Percentiles rank a stretch among this genome's conserved stretches.
Evolutionary conservation across 1,284 basidiomycete genomes (phyloP).

Genomic region (Amylostereum areolatum): DNA sequence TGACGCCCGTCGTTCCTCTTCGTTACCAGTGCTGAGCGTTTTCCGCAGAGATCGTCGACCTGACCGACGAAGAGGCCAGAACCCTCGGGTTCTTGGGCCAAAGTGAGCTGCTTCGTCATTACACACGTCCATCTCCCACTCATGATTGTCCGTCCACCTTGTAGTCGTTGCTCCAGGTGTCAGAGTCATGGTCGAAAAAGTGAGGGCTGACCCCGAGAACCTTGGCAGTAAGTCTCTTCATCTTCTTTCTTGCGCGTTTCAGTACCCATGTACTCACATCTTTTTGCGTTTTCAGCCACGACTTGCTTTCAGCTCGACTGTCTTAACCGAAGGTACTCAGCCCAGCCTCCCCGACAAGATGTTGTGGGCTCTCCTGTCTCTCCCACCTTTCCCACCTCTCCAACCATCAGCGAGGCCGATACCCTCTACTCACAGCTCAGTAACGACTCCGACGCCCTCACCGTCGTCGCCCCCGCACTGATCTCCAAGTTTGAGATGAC

Average conservation of each 20-base stretch:
- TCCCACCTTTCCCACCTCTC: constrained; percentile 15
- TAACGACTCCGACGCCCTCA: constrained; percentile 13
- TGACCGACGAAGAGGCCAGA: constrained; percentile 24
- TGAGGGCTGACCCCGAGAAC: constrained; percentile 19
- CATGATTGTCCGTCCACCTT: constrained; percentile 23
- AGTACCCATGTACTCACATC: constrained; percentile 16
- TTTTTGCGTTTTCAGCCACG: constrained; percentile 19
- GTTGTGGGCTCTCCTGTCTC: constrained; percentile 1
- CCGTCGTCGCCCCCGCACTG: constrained; percentile 18
- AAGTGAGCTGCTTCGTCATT: constrained; percentile 24
- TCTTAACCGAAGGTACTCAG: constrained; percentile 16
- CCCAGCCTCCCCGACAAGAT: constrained; percentile 9
- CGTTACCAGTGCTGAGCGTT: constrained; percentile 26
- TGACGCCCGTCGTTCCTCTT: constrained; percentile 22
- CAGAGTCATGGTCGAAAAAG: constrained; percentile 19
- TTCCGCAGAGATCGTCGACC: constrained; percentile 27
- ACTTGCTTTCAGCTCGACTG: constrained; percentile 27
- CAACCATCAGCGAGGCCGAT: constrained; percentile 20
- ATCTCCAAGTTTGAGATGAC: constrained; percentile 24
- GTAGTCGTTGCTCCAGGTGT: constrained; percentile 24
- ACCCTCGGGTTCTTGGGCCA: constrained; percentile 23
- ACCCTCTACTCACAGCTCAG: constrained; percentile 17
- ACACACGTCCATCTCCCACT: constrained; percentile 24
- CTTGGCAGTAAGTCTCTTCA: constrained; percentile 23
- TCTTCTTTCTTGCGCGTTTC: constrained; percentile 20